phyloP scores from a whole-genome alignment of 768 basidiomycete genomes.

The Auriculariales sp. region DNA sequence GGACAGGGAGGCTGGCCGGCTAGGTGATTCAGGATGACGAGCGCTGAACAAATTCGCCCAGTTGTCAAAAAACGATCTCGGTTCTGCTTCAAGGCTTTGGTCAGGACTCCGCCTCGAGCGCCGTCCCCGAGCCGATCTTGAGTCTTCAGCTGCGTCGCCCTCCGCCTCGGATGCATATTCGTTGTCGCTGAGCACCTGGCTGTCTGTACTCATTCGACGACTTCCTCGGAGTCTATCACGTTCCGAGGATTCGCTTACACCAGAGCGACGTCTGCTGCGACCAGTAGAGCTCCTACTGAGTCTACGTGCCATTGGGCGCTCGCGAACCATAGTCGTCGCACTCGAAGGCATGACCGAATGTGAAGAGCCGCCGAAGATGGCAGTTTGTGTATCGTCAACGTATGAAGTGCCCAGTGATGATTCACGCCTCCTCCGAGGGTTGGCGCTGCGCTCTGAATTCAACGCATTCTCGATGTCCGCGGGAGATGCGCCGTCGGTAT shows the following conservation, averaged over 20 bases:
- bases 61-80: constrained; percentile 39
- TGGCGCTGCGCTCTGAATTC: constrained; percentile 26
- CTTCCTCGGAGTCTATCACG: neutral
- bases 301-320: constrained; percentile 7
- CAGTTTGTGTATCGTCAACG: constrained; percentile 39
- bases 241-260: neutral
- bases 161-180: constrained; percentile 12
- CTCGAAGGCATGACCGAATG: constrained; percentile 60
- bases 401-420: constrained; percentile 49
- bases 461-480: constrained; percentile 55
- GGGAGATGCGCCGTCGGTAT: constrained; percentile 75
- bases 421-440: constrained; percentile 47
- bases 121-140: constrained; percentile 19
- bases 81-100: constrained; percentile 8
- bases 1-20: constrained; percentile 41
- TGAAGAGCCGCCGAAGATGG: constrained; percentile 65
- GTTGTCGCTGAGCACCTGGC: constrained; percentile 7
- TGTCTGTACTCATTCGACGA: neutral
- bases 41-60: constrained; percentile 55
- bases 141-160: constrained; percentile 15
- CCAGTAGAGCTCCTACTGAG: constrained; percentile 1
- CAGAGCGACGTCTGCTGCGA: constrained; percentile 3
- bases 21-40: constrained; percentile 23
- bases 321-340: constrained; percentile 61
- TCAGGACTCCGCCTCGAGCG: constrained; percentile 16